Base-by-base conservation (phyloP, 176 grass and related monocot species). In the Alopecurus myosuroides region DNA sequence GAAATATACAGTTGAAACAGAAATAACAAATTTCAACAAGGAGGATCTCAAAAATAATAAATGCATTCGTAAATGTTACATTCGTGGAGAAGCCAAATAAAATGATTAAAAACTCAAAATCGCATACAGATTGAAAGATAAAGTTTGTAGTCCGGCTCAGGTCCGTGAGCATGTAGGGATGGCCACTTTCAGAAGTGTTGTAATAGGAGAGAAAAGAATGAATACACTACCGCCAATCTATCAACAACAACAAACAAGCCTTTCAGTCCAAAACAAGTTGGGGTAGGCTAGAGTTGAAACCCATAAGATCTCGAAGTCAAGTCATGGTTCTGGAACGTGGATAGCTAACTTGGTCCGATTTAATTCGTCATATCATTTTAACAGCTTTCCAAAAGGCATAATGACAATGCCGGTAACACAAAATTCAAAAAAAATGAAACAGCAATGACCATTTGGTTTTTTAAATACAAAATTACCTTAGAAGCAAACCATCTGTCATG, bases 401-500 rank as follows among this genome's bases (percentile, higher is more conserved):
- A 19, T 11, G 3, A 68, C 44, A 28, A 76, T 80, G 22, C 22
- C 28, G 68, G 68, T 14, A 60, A 58, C 13, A 81, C 3, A 85
- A 10, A 18, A 50, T 25, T 57, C 11, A 37, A 48, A 81, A 81
- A 42, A 13, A 10, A 31, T 34, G 23, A 49, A 78, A 42, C n/a
- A 82, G 56, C 31, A 81, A 77, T 36, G 68, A 70, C 4, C 10
- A 63, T 72, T 51, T 4, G 26, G 15, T 75, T 48, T 6, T 4
- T 7, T 6, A 8, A 66, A 56, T 35, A 81, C 30, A 50, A 44
- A 52, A 77, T 82, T 90, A 98, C 96, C 96, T 92, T 40, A 98
- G 77, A 72, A 98, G 93, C 80, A 95, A 90, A 94, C 93, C 96
- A 90, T 98, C 96, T 23, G 96, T 98, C 91, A 95, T 95, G 81